Evolutionary conservation across 176 grass and related monocot genomes (phyloP).

Genomic region (Neostapfia colusana): DNA sequence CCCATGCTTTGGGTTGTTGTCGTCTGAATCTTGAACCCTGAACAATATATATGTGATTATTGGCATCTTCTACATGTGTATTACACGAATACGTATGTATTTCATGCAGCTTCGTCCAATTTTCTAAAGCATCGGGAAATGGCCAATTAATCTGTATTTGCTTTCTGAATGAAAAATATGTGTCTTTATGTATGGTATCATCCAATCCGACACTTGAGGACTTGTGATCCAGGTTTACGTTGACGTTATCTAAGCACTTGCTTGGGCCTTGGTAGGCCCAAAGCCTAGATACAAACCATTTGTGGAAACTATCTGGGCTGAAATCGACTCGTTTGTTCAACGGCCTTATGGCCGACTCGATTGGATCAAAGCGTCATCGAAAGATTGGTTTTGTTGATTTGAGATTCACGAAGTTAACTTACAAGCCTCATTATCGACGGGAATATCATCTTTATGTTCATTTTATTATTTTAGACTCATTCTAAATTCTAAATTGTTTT

Average conservation of each 20-base stretch:
- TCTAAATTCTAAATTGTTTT: no score
- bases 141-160: not conserved
- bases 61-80: slow-evolving; percentile 14
- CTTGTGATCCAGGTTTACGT: no score
- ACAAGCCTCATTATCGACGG: no score
- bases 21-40: slow-evolving; percentile 39
- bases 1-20: slow-evolving; percentile 16
- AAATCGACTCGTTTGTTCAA: not conserved
- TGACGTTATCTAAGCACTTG: no score
- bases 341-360: no score
- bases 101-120: not conserved
- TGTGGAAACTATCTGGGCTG: not conserved
- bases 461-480: no score
- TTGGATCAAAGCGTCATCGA: no score
- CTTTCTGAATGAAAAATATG: not conserved
- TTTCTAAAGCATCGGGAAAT: not conserved
- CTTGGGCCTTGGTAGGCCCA: not conserved
- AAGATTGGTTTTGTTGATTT: no score
- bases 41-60: slow-evolving; percentile 27
- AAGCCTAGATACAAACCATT: not conserved
- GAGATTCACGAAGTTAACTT: no score
- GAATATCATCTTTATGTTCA: no score
- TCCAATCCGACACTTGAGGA: not conserved
- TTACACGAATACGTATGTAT: slow-evolving; percentile 14
- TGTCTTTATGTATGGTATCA: not conserved